Base-by-base conservation (phyloP, 257 asterid species). In the Solanum clarkiae region DNA sequence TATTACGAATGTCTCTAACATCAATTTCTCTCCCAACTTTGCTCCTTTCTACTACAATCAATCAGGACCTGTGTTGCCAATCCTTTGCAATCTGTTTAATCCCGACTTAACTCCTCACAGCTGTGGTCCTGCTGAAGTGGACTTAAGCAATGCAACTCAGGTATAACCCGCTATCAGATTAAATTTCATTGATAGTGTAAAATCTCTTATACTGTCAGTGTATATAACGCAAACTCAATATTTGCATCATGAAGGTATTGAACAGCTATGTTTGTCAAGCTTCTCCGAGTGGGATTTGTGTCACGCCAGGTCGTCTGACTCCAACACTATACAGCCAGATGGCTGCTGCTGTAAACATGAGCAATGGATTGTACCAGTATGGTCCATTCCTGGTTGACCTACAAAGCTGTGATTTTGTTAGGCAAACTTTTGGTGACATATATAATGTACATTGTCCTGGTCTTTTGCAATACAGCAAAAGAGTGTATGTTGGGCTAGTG, bases 11-110 rank as follows among this genome's bases (percentile, higher is more conserved):
- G 87, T 87, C 51, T 86, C 91, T 20, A 90, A 90, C 60, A 86
- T 51, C 84, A 60, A 90, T 66, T 42, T 84, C 51, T 87, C 91
- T 16, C 87, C 91, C 42, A 42, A 84, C 13, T 85, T 82, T 18
- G 87, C 88, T 6, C 86, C 89, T 0, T 18, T 87, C 16, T 90
- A 84, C 71, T 90, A 84, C 51, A 87, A 88, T 60, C 93, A 90
- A 87, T 82, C 91, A 5, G 93, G 93, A 18, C 89, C 89, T 7
- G 13, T 84, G 47, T 47, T 88, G 66, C 93, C 93, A 10, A 12
- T 83, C 32, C 87, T 86, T 42, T 90, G 93, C 88, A 87, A 84
- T 84, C 91, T 90, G 12, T 90, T 87, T 45, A 63, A 84, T 55
- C 8, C 83, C 3, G 60, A 87, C 86, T 72, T 84, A 15, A 80